Evolutionary conservation across 2,329 filamentous ascomycete genomes (phyloP).

Genomic region (Plectosphaerella sp.): DNA sequence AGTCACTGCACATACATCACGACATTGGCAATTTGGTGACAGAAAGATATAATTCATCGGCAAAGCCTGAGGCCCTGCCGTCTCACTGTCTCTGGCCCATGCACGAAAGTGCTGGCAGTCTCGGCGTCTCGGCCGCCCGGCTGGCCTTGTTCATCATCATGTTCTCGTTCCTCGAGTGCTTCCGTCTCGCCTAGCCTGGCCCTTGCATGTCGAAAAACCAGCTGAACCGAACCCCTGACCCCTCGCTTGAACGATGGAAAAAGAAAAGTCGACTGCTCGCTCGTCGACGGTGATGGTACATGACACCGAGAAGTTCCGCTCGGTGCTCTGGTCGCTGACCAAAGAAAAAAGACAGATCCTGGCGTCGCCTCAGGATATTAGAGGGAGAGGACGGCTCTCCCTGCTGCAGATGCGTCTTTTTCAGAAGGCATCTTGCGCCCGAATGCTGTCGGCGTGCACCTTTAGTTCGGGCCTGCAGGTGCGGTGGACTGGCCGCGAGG

Average conservation of each 20-base stretch:
- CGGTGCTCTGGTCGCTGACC: too few species aligned
- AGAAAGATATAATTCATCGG: too few species aligned
- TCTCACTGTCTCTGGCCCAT: too few species aligned
- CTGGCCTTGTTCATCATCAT: too few species aligned
- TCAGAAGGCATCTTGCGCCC: neutral
- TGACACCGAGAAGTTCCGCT: neutral
- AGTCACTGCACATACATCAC: too few species aligned
- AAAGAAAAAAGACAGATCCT: too few species aligned
- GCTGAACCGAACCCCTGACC: neutral
- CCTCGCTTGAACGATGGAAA: neutral
- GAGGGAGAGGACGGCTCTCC: neutral
- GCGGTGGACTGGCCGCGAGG: conserved; percentile 18
- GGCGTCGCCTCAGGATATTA: neutral
- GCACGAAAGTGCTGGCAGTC: too few species aligned
- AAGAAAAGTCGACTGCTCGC: neutral
- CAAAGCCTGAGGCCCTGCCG: too few species aligned
- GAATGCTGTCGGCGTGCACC: neutral
- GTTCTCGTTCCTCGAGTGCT: too few species aligned
- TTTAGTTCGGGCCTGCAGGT: conserved; percentile 7
- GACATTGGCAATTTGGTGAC: too few species aligned
- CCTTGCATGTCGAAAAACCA: neutral
- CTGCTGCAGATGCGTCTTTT: neutral
- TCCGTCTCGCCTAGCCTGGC: too few species aligned
- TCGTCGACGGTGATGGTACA: neutral
- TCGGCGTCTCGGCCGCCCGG: too few species aligned